Conservation (phyloP, 2,329 filamentous ascomycete species). For the Pseudogymnoascus sp. region DNA sequence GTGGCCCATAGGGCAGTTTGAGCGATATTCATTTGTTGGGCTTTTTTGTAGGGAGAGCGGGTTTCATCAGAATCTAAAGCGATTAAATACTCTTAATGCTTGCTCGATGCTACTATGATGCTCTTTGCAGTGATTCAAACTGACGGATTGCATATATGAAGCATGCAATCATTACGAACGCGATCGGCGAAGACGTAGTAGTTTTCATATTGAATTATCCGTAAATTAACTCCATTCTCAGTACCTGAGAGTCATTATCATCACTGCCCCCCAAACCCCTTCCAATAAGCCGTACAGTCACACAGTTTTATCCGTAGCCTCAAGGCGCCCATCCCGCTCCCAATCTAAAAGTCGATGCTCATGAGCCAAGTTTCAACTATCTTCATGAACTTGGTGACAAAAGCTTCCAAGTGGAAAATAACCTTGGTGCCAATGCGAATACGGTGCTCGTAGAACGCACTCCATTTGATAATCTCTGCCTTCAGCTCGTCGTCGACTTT, state of each 20-base stretch:
- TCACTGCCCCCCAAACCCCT: not conserved
- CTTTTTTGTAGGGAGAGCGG: not conserved
- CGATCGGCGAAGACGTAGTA: not conserved
- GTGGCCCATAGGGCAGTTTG: conserved; percentile 1
- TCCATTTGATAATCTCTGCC: conserved; percentile 88
- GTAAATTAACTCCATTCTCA: conserved; percentile 4
- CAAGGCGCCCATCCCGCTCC: not conserved
- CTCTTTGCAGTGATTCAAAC: not conserved
- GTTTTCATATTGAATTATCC: conserved; percentile 1
- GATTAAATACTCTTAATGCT: not conserved
- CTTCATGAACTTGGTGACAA: conserved; percentile 98
- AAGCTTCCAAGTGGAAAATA: conserved; percentile 96
- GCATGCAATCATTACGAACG: not conserved
- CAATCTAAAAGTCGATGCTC: conserved; percentile 62
- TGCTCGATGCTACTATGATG: not conserved
- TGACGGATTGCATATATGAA: not conserved
- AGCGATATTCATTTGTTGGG: conserved; percentile 8
- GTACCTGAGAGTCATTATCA: not conserved
- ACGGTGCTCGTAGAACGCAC: conserved; percentile 93
- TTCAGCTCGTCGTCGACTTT: conserved; percentile 85
- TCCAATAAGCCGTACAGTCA: not conserved
- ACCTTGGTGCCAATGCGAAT: conserved; percentile 89
- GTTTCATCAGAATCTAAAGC: conserved; percentile 2
- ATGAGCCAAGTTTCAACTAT: conserved; percentile 86
- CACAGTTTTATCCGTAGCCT: not conserved